Evolutionary conservation across 352 stramenopile species (phyloP).

Genomic region (Phytophthora cajani): DNA sequence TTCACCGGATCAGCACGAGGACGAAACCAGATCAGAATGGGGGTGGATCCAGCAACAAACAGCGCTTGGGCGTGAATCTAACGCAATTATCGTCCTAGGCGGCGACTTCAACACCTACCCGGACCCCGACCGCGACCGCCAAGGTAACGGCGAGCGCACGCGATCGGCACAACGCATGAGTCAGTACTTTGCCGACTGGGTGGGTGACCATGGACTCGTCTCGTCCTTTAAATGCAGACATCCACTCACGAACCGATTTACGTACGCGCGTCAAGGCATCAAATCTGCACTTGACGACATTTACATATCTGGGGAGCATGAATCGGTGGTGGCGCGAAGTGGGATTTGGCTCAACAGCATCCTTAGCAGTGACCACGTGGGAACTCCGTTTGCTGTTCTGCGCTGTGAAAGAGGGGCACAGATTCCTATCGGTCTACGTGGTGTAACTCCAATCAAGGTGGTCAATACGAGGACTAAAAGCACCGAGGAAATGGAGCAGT

Average conservation of each 20-base stretch:
- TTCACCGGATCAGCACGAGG: background rate
- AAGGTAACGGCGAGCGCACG: background rate
- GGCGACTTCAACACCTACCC: background rate
- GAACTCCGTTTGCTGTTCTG: background rate
- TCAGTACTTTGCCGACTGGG: background rate
- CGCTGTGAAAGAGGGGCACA: background rate
- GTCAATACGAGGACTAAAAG: background rate
- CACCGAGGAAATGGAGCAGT: background rate
- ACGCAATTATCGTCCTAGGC: background rate
- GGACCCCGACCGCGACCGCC: background rate
- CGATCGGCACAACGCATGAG: background rate
- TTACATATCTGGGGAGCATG: background rate
- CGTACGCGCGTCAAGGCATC: background rate
- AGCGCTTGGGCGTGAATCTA: background rate
- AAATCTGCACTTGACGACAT: background rate
- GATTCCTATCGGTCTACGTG: background rate
- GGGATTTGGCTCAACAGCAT: too few relatives aligned
- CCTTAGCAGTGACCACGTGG: background rate
- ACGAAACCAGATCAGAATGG: background rate
- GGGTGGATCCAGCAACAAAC: background rate
- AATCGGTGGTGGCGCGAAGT: background rate
- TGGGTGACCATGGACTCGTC: background rate
- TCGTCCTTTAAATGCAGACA: background rate
- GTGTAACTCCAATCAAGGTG: background rate
- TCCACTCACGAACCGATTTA: background rate